Percentiles rank a stretch among this genome's conserved stretches.
Conservation (phyloP, 352 stramenopile genomes). For the Sclerospora graminicola region DNA sequence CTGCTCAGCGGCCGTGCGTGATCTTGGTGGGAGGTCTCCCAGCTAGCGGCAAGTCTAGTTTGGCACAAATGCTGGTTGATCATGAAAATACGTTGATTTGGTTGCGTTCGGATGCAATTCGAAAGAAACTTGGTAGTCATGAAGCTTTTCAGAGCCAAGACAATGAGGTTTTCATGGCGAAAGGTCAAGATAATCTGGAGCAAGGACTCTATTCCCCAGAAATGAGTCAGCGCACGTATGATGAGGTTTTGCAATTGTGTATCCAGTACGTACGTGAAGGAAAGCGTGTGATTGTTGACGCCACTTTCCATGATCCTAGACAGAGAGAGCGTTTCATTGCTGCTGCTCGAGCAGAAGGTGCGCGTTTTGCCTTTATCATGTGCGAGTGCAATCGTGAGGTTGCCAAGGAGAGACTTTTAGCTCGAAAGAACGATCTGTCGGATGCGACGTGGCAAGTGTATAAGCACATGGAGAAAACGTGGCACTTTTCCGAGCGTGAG, state of each 20-base stretch:
- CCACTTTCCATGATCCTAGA: conserved; percentile 41
- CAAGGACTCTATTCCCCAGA: conserved; percentile 47
- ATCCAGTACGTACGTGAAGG: conserved; percentile 31
- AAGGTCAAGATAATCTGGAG: conserved; percentile 28
- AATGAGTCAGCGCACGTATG: conserved; percentile 55
- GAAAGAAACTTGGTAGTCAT: conserved; percentile 38
- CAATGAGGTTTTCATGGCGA: conserved; percentile 1
- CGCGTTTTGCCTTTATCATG: conserved; percentile 39
- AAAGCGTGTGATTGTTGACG: conserved; percentile 46
- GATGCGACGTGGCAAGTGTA: conserved; percentile 63
- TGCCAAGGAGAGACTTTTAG: conserved; percentile 46
- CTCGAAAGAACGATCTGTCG: conserved; percentile 47
- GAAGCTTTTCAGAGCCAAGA: conserved; percentile 2
- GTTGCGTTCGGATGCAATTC: conserved; percentile 52
- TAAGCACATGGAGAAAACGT: conserved; percentile 47
- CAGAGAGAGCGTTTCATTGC: conserved; percentile 35
- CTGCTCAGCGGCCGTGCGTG: conserved; percentile 35
- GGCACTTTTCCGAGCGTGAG: conserved; percentile 24
- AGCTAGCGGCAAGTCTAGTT: conserved; percentile 52
- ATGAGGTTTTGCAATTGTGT: conserved; percentile 37
- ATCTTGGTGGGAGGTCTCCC: conserved; percentile 49
- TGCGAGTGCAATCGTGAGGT: conserved; percentile 66
- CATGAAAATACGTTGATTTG: conserved; percentile 33
- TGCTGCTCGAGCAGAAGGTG: conserved; percentile 33
- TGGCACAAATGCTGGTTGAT: conserved; percentile 42